Evolutionary conservation across 352 stramenopile genomes (phyloP).

Genomic region (Pythium dissotocum): DNA sequence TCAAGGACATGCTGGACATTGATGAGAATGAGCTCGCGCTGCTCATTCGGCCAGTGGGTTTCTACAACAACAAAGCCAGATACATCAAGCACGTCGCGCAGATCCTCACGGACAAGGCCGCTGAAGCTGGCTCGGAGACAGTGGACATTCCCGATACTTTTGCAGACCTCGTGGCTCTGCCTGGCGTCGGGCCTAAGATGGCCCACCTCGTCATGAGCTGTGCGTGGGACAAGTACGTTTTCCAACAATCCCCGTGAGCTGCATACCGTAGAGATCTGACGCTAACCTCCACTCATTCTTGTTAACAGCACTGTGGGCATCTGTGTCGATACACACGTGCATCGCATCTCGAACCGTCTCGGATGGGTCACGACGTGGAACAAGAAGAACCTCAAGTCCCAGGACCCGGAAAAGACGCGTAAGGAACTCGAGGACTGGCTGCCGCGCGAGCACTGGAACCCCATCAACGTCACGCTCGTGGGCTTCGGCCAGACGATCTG

Average conservation of each 20-base stretch:
- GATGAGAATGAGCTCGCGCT: constrained; percentile 81
- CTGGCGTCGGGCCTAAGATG: constrained; percentile 97
- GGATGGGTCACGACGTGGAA: constrained; percentile 93
- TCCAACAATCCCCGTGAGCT: background rate
- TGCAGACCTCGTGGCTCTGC: constrained; percentile 88
- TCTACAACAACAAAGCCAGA: constrained; percentile 97
- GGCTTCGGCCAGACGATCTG: constrained; percentile 96
- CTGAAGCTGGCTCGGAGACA: constrained; percentile 24
- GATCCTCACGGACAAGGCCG: constrained; percentile 48
- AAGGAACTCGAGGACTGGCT: constrained; percentile 94
- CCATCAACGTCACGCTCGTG: constrained; percentile 94
- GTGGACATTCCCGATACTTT: constrained; percentile 93
- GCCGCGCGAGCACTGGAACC: constrained; percentile 85
- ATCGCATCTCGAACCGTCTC: constrained; percentile 95
- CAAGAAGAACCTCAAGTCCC: constrained; percentile 69
- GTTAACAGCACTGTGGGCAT: constrained; percentile 84
- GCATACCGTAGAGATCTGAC: background rate
- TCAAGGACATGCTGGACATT: constrained; percentile 86
- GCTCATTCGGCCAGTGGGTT: constrained; percentile 92
- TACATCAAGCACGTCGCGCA: constrained; percentile 90
- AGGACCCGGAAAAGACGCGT: constrained; percentile 93
- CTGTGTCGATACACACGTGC: constrained; percentile 97
- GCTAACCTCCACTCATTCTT: background rate
- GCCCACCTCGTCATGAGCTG: constrained; percentile 94
- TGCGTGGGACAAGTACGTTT: constrained; percentile 84